Base-by-base conservation (phyloP, 2,329 filamentous ascomycete genomes). In the Achaetomium macrosporum region DNA sequence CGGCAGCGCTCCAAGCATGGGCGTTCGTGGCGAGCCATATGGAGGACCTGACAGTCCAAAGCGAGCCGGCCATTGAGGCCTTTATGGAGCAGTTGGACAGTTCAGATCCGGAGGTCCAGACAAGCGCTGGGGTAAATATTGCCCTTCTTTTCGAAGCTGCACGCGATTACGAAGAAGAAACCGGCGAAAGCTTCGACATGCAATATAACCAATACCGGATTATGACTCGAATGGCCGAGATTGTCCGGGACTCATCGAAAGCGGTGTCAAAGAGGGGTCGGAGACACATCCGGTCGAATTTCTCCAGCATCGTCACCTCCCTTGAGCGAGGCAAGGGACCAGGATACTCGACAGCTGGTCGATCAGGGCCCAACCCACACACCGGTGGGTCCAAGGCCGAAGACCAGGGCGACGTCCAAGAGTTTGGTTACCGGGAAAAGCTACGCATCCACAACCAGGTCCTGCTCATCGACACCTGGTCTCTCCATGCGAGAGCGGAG, bases 81-180 rank as follows among this genome's bases (percentile, higher is more conserved):
- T 90, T 96, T 61, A 83, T 88, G 40, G 90, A 95, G 44, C 90
- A 95, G 68, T 84, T 96, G 16, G 84, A 91, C 55, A 90, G 87
- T 66, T 76, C 76, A 31, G 84, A 90, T 54, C 73, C 83, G 1
- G 74, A 79, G 9, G 87, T 95, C 1, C 88, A 93, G 63, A 82
- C 89, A 42, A 82, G 85, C 3, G 86, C 89, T 0, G 89, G 86
- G 3, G 81, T 86, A 64, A 88, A 88, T 66, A 90, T 95, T 54
- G 90, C 90, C 0, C 74, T 95, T 10, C 75, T 95, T 11, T 92
- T 88, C 63, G 90, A 96, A 68, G 86, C 87, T 57, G 74, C 74
- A 2, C 73, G 76, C 33, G 69, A 71, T 12, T 69, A 76, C 52
- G 73, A 79, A 56, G 70, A 74, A 19, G 73, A 75, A 53, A 76